Conservation (phyloP, 106 monocot species). For the Acorus calamus region DNA sequence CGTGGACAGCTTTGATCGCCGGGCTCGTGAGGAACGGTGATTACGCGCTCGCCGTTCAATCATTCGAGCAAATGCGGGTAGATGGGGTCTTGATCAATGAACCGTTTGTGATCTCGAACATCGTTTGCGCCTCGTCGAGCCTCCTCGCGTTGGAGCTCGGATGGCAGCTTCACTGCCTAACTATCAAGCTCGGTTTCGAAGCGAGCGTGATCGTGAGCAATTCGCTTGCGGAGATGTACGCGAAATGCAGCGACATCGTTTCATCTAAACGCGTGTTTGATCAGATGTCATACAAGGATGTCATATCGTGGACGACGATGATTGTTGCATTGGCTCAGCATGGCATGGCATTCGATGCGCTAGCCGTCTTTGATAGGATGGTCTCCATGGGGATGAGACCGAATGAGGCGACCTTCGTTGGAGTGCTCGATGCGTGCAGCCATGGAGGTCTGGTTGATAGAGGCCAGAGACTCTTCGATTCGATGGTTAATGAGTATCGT, state of each 20-base stretch:
- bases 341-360: slow-evolving; percentile 41
- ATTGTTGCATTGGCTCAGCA: slow-evolving; percentile 88
- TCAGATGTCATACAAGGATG: slow-evolving; percentile 22
- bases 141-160: slow-evolving; percentile 46
- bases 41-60: slow-evolving; percentile 16
- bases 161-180: slow-evolving; percentile 59
- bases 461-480: slow-evolving; percentile 55
- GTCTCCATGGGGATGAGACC: slow-evolving; percentile 35
- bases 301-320: slow-evolving; percentile 94
- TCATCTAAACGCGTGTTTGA: slow-evolving; percentile 58
- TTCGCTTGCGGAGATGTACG: slow-evolving; percentile 84
- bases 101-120: slow-evolving; percentile 46
- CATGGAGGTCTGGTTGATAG: slow-evolving; percentile 66
- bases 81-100: slow-evolving; percentile 45
- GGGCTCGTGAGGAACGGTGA: slow-evolving; percentile 51
- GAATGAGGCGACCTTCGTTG: slow-evolving; percentile 78
- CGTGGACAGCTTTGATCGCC: slow-evolving; percentile 79
- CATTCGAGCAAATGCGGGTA: slow-evolving; percentile 57
- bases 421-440: slow-evolving; percentile 75
- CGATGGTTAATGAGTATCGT: slow-evolving; percentile 50
- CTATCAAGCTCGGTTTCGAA: slow-evolving; percentile 37
- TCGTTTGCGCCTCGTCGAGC: slow-evolving; percentile 34
- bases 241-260: slow-evolving; percentile 66
- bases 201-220: slow-evolving; percentile 48
- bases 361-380: slow-evolving; percentile 59